Percentiles rank a stretch among this genome's conserved stretches.
phyloP scores from a whole-genome alignment of 345 rosid species.

The Aethionema arabicum region DNA sequence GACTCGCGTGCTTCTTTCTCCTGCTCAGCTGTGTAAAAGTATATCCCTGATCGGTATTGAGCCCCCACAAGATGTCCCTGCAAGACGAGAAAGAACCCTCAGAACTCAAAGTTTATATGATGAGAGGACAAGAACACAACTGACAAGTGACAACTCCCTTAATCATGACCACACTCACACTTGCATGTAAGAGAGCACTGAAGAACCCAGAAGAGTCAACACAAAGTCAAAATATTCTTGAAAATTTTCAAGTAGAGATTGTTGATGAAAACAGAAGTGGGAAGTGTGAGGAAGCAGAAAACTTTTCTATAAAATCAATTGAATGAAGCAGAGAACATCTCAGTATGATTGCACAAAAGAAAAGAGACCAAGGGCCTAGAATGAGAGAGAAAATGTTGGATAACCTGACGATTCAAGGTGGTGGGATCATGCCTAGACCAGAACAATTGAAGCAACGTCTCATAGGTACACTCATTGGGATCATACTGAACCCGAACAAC shows the following conservation, averaged over 20 bases:
- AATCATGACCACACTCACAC: no score
- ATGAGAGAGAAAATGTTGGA: constrained; percentile 29
- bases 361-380: constrained; percentile 16
- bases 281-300: background rate
- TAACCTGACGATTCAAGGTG: constrained; percentile 81
- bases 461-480: constrained; percentile 71
- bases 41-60: constrained; percentile 89
- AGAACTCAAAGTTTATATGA: background rate
- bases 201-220: background rate
- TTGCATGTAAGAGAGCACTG: background rate
- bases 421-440: constrained; percentile 94
- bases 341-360: background rate
- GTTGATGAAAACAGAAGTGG: background rate
- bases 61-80: constrained; percentile 86
- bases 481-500: constrained; percentile 90
- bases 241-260: no score
- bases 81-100: background rate
- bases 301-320: background rate
- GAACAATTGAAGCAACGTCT: constrained; percentile 67
- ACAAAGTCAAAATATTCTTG: no score
- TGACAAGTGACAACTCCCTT: no score
- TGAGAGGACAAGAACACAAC: no score
- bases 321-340: background rate
- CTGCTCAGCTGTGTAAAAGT: constrained; percentile 71
- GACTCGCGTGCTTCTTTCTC: constrained; percentile 73